Evolutionary conservation across 177 flowering plant species (phyloP), one percentile per base, ranked within the genome.

Genomic region (Vitis hybrid): DNA sequence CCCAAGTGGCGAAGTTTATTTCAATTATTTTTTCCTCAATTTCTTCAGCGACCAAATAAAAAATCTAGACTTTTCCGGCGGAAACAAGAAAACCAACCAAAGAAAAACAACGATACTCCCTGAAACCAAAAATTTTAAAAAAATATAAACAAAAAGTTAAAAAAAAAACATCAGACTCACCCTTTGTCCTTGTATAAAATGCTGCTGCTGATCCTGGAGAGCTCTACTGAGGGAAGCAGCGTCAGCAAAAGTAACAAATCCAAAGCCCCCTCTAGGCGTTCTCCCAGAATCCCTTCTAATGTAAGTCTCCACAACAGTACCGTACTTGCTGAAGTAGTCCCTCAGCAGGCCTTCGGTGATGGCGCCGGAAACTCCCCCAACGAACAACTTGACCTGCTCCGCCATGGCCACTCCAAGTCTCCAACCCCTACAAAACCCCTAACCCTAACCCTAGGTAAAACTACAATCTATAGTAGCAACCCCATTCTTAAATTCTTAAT

Each of bases 261-360:
- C 97, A 60, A 89, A 89, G 1, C 94, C 91, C 64, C 94, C 91
- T 66, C 92, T 79, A 1, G 91, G 76, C 23, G 9, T 62, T 17
- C 84, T 80, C 2, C 89, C 82, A 51, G 2, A 72, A 59, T 89
- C 92, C 66, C 71, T 81, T 60, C 80, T 79, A 13, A 91, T 76
- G 1, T 71, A 74, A 12, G 83, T 61, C 14, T 72, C 74, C 58
- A 67, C 70, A 48, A 91, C 91, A 10, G 62, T 61, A 12, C 97
- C 97, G 69, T 85, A 91, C 74, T 76, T 74, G 52, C 19, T 18
- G 74, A 91, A 91, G 73, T 91, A 86, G 11, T 81, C 80, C 19
- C 34, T 75, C 14, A 91, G 76, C 2, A 63, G 49, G 0, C 80
- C 84, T 45, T 89, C 92, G 19, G 23, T 80, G 0, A 89, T 86